Base-by-base conservation (phyloP, 495 filamentous ascomycete genomes). In the Evernia prunastri region DNA sequence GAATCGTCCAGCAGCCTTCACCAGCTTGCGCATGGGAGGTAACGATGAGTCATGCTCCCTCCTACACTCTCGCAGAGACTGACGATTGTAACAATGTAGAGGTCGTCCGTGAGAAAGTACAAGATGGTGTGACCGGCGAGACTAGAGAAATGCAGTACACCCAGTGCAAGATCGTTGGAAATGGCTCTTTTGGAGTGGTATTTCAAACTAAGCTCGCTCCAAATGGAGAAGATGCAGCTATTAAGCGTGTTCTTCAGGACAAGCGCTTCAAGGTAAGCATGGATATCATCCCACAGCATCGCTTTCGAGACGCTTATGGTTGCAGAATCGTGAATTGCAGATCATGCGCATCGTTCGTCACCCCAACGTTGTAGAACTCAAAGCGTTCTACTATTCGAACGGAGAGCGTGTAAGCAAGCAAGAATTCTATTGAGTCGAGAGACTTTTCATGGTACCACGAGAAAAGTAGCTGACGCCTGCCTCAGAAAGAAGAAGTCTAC, bases 151-250 rank as follows among this genome's bases (percentile, higher is more conserved):
- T 98, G 78, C 90, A 94, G 73, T 98, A 98, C 72, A 97, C 94
- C 51, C 94, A 98, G 75, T 98, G 94, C 80, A 98, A 98, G 80
- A 97, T 98, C 67, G 94, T 98, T n/a, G 94, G 94, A 70, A 98
- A 98, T 77, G 94, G 94, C 60, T 97, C 94, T 18, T 98, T 98
- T 74, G 94, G 94, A 65, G 94, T 98, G 27, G 94, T 98, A 66
- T 98, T 98, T 74, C 94, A 98, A 76, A 98, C 94, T 37, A 98
- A 97, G 79, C 86, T 98, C 72, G 92, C 94, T 66, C 94, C 94
- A 20, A 93, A 88, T 68, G 93, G 93, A 65, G 94, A 98, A 75
- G 94, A 98, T 78, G 94, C 94, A 63, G 94, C 94, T 72, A 98
- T 98, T 79, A 98, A 98, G 81, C 86, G 94, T 70, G 94, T 98